Base-by-base conservation (phyloP, 139 green algal species). In the Bryopsis sp. region DNA sequence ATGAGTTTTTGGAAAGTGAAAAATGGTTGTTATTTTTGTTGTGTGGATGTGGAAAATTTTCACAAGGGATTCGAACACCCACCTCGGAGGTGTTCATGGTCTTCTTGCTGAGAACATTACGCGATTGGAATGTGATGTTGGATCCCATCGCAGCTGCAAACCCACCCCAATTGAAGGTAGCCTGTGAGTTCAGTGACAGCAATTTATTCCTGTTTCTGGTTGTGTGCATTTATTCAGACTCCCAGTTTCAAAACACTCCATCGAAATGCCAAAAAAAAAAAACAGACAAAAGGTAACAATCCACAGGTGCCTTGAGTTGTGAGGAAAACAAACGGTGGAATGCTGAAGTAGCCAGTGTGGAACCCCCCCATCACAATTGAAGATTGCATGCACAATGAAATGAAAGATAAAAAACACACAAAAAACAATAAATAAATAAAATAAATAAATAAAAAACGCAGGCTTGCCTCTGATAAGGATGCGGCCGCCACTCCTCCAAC, bases 31-130 rank as follows among this genome's bases (percentile, higher is more conserved):
- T n/a, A n/a, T n/a, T n/a, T n/a, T n/a, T n/a, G n/a, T n/a, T n/a
- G n/a, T n/a, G n/a, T n/a, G n/a, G n/a, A n/a, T n/a, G n/a, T n/a
- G n/a, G n/a, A n/a, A n/a, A n/a, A n/a, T 4, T 3, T 60, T 32
- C 2, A 8, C 3, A 67, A n/a, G 47, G 24, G 24, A 57, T 57
- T 57, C 47, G 24, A 57, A 57, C 58, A 65, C 19, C 36, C 57
- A 60, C 46, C 69, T 67, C 35, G 66, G 57, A 46, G 31, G 8
- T 65, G 8, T 33, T 33, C 93, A 99, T 97, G 65, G 98, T 82
- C 84, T 99, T 98, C 79, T 99, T 99, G 71, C 74, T 90, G 33
- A 99, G 82, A 47, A 99, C 94, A 74, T 99, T 99, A 33, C 95
- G 81, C 33, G 62, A 65, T 36, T 97, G 92, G 80, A 98, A 97